A percentile compares a stretch with the other conserved stretches of the same genome.
Conservation (phyloP, 352 stramenopile genomes). For the Phytophthora sansomeana region DNA sequence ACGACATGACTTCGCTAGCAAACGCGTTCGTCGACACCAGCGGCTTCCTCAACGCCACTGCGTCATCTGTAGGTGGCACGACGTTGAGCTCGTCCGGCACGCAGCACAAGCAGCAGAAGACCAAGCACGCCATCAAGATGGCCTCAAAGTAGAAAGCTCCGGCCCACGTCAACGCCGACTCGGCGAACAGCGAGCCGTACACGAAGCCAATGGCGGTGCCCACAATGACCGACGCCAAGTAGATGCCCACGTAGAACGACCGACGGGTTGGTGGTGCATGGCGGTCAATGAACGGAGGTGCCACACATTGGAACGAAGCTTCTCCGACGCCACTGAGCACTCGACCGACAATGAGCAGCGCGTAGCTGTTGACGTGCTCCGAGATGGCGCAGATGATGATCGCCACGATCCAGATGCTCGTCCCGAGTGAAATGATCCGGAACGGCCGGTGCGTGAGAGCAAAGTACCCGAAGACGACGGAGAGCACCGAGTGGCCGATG, state of each 20-base stretch:
- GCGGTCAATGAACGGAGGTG: slow-evolving; percentile 89
- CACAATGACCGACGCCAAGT: slow-evolving; percentile 87
- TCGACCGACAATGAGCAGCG: slow-evolving; percentile 75
- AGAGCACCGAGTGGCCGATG: slow-evolving; percentile 82
- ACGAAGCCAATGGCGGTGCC: slow-evolving; percentile 84
- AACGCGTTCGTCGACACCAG: slow-evolving; percentile 41
- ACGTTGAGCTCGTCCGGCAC: slow-evolving; percentile 52
- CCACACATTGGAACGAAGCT: slow-evolving; percentile 87
- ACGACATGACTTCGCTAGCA: slow-evolving; percentile 37
- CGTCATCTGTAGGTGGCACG: slow-evolving; percentile 40
- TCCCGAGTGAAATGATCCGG: slow-evolving; percentile 70
- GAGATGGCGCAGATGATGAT: slow-evolving; percentile 75
- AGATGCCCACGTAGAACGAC: slow-evolving; percentile 89
- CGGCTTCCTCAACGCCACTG: slow-evolving; percentile 21
- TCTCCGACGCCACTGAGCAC: slow-evolving; percentile 86
- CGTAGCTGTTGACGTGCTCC: slow-evolving; percentile 68
- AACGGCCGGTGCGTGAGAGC: slow-evolving; percentile 82
- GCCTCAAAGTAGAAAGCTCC: slow-evolving; percentile 87
- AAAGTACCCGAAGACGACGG: slow-evolving; percentile 85
- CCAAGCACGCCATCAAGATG: slow-evolving; percentile 75
- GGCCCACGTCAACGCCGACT: slow-evolving; percentile 65
- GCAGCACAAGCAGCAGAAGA: slow-evolving; percentile 59
- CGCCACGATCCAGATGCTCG: slow-evolving; percentile 82
- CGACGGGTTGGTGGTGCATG: slow-evolving; percentile 53
- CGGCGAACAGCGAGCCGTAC: slow-evolving; percentile 71